phyloP scores from a whole-genome alignment of 805 yeast species.

The Cyberlindnera mycetangii region DNA sequence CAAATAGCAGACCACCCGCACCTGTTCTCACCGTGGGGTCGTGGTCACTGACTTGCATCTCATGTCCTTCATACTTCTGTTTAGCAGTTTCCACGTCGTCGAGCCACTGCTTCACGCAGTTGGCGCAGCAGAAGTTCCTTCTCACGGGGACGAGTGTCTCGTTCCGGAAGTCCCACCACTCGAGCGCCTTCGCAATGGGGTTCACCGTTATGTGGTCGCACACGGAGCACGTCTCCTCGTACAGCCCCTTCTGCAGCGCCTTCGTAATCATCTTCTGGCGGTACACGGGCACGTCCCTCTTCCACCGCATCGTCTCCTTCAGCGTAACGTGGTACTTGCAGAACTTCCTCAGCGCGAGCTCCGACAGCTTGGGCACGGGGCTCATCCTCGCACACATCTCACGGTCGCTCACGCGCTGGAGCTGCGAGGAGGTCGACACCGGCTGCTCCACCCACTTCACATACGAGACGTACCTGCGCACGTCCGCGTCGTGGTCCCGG shows the following conservation, averaged over 20 bases:
- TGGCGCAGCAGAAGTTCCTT: constrained; percentile 52
- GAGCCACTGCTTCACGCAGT: constrained; percentile 40
- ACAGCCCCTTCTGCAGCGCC: constrained; percentile 51
- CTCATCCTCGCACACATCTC: constrained; percentile 22
- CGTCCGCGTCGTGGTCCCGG: constrained; percentile 14
- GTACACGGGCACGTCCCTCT: constrained; percentile 41
- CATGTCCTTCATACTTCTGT: constrained; percentile 1
- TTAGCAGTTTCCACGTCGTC: constrained; percentile 18
- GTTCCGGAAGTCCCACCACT: constrained; percentile 65
- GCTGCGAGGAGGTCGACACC: constrained; percentile 5
- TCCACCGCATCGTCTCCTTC: constrained; percentile 56
- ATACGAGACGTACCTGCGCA: constrained; percentile 25
- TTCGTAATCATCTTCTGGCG: constrained; percentile 45
- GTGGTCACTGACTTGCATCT: not conserved
- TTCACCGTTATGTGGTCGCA: constrained; percentile 50
- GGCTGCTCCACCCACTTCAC: constrained; percentile 25
- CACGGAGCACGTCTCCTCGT: constrained; percentile 50
- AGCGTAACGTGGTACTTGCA: constrained; percentile 51
- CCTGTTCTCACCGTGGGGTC: not conserved
- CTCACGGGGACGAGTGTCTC: constrained; percentile 50
- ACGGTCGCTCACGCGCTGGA: constrained; percentile 15
- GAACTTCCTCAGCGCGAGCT: constrained; percentile 45
- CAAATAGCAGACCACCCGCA: not conserved
- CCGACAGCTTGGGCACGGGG: constrained; percentile 44
- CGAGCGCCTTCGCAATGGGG: constrained; percentile 55